A percentile compares a stretch with the other conserved stretches of the same genome.
Conservation (phyloP, 2,329 filamentous ascomycete species). For the Tolypocladium endophyticum region DNA sequence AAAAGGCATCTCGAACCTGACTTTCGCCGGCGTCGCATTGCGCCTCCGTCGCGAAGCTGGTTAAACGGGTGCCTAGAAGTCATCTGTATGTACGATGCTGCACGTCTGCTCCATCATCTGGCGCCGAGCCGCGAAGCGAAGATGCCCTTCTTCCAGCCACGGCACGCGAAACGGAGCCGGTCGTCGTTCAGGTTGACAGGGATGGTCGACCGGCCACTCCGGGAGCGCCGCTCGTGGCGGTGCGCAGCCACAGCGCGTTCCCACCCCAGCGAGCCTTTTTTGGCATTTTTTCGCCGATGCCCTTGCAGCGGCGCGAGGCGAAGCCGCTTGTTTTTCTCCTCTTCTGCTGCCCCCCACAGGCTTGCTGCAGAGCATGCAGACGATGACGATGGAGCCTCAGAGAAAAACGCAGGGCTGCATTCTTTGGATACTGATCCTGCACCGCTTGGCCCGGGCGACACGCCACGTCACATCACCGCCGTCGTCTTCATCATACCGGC, state of each 20-base stretch:
- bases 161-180: too few species aligned
- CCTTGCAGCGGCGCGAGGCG: neutral
- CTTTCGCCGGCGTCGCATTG: neutral
- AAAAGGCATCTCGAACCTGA: neutral
- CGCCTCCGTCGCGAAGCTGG: constrained; percentile 2
- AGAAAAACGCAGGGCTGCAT: neutral
- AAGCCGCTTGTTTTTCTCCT: neutral
- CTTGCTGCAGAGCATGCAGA: neutral
- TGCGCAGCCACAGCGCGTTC: neutral
- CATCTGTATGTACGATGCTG: constrained; percentile 1
- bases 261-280: neutral
- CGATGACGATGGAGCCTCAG: neutral
- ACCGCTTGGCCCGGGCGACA: neutral
- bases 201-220: neutral
- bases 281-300: neutral
- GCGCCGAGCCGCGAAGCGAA: neutral
- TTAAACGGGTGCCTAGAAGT: neutral
- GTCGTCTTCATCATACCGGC: neutral
- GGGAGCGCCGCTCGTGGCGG: constrained; percentile 1
- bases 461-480: neutral
- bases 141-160: too few species aligned
- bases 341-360: neutral
- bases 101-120: constrained; percentile 1
- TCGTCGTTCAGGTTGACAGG: constrained; percentile 1
- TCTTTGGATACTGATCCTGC: neutral